phyloP scores from a whole-genome alignment of 176 grass and related monocot genomes.

The Aegilops sharonensis region DNA sequence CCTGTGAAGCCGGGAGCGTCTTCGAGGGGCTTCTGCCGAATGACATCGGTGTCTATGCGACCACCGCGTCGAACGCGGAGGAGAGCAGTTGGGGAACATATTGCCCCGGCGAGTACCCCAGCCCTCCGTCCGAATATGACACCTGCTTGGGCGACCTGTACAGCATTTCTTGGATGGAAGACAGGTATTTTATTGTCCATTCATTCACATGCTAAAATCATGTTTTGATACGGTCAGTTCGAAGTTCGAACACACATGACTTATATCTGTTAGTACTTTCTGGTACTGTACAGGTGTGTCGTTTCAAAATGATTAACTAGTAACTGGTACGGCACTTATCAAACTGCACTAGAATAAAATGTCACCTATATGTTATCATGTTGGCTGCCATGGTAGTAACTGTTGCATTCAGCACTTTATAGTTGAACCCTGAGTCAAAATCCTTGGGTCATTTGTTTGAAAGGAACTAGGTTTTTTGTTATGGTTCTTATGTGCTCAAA shows the following conservation, averaged over 20 bases:
- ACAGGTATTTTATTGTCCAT: constrained; percentile 60
- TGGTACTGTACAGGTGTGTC: neutral
- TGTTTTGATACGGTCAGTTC: neutral
- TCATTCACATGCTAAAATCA: neutral
- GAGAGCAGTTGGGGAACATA: constrained; percentile 97
- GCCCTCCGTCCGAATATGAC: constrained; percentile 66
- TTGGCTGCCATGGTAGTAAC: neutral
- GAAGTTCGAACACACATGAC: neutral
- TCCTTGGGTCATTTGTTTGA: neutral
- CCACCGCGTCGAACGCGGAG: constrained; percentile 74
- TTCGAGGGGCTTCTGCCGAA: constrained; percentile 81
- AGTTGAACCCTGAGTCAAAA: neutral
- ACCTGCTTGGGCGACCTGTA: constrained; percentile 92
- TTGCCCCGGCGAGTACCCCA: constrained; percentile 64
- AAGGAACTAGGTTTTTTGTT: neutral
- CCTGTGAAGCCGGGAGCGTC: constrained; percentile 91
- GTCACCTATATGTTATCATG: neutral
- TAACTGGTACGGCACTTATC: neutral
- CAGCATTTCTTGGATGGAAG: constrained; percentile 94
- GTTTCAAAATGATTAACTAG: constrained; percentile 4
- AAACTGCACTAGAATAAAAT: neutral
- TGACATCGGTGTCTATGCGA: constrained; percentile 81
- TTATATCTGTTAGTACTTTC: neutral
- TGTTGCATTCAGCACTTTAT: neutral
- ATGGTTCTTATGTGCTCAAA: neutral